Conservation (phyloP, 2,329 filamentous ascomycete genomes). For the Alternaria ventricosa region DNA sequence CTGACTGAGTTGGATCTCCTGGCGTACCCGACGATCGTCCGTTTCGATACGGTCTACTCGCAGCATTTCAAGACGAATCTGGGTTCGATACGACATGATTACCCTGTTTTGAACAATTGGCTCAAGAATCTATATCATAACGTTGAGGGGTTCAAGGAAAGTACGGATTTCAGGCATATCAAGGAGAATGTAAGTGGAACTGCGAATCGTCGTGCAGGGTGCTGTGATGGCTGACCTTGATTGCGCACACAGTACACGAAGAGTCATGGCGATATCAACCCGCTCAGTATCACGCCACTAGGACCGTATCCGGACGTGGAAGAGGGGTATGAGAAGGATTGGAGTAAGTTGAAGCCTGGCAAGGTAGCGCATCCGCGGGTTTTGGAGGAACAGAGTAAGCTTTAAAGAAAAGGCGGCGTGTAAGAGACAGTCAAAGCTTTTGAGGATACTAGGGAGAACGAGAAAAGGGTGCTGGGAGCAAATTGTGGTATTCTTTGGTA, state of each 20-base stretch:
- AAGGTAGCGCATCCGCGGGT: constrained; percentile 53
- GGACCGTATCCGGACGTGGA: constrained; percentile 67
- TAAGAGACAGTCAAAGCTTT: not conserved
- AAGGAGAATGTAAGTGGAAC: constrained; percentile 63
- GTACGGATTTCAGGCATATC: constrained; percentile 70
- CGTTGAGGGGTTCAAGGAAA: constrained; percentile 61
- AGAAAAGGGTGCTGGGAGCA: not conserved
- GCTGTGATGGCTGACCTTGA: not conserved
- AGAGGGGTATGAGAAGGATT: constrained; percentile 58
- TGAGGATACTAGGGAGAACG: not conserved
- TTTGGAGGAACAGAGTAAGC: constrained; percentile 38
- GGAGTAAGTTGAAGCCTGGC: constrained; percentile 57
- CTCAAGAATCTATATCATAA: constrained; percentile 66
- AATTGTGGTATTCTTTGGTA: not conserved
- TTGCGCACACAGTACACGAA: constrained; percentile 59
- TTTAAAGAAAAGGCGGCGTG: constrained; percentile 9
- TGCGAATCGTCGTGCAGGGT: not conserved
- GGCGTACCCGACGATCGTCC: constrained; percentile 64
- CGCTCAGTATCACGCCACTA: constrained; percentile 66
- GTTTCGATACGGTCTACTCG: constrained; percentile 67
- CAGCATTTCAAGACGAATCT: constrained; percentile 73
- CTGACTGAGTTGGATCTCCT: constrained; percentile 67
- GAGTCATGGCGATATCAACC: constrained; percentile 66
- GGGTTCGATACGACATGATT: constrained; percentile 65
- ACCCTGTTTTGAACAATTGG: constrained; percentile 67